Conservation (phyloP, 805 yeast genomes). For the Myxozyma vanderwaltii region DNA sequence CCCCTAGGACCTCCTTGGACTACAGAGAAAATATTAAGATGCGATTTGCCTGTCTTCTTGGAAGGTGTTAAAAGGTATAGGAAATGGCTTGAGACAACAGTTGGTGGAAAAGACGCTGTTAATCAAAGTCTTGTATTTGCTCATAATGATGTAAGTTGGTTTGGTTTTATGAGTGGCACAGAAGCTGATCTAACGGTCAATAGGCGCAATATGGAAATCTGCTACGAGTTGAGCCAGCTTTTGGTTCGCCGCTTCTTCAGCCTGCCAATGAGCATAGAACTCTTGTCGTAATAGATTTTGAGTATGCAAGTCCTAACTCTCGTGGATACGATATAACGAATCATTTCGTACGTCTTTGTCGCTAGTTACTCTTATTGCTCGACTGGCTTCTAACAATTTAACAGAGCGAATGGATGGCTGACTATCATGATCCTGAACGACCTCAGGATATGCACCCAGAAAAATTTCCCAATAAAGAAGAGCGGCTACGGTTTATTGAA, state of each 20-base stretch:
- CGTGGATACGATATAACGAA: constrained; percentile 91
- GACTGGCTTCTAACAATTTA: neutral
- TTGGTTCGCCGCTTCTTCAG: constrained; percentile 54
- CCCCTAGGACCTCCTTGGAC: constrained; percentile 20
- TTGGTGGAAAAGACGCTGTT: constrained; percentile 48
- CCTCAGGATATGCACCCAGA: constrained; percentile 58
- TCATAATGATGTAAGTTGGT: constrained; percentile 68
- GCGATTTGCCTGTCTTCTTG: constrained; percentile 56
- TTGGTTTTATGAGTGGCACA: neutral
- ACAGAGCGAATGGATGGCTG: constrained; percentile 90
- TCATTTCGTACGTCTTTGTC: constrained; percentile 56
- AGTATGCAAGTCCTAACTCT: constrained; percentile 87
- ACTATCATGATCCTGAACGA: constrained; percentile 68
- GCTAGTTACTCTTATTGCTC: too few species aligned
- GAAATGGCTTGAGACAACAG: constrained; percentile 60
- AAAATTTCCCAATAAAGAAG: constrained; percentile 66
- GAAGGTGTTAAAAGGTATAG: constrained; percentile 54
- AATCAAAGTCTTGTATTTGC: constrained; percentile 69
- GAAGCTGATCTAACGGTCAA: neutral
- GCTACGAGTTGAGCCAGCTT: constrained; percentile 57
- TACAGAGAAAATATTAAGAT: constrained; percentile 36
- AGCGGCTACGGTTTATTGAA: constrained; percentile 69
- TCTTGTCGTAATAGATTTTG: constrained; percentile 93
- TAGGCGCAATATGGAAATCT: constrained; percentile 90
- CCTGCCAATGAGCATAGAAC: constrained; percentile 61